Conservation (phyloP, 2,329 filamentous ascomycete genomes). For the Eutypa lata region DNA sequence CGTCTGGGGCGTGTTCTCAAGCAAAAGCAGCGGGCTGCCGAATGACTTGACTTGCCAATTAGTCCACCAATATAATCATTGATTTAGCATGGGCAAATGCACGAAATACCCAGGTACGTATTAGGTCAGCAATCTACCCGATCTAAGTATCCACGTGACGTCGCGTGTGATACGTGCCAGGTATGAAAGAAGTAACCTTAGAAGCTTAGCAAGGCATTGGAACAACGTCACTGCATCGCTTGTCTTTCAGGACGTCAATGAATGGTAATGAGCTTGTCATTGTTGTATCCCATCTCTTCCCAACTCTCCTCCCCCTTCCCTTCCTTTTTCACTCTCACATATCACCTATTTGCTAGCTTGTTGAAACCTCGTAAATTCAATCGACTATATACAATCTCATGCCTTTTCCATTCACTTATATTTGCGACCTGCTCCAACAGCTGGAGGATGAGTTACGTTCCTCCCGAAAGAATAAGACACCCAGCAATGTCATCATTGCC, state of each 20-base stretch:
- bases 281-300: not conserved
- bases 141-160: too few species aligned
- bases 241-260: not conserved
- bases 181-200: too few species aligned
- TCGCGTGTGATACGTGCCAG: too few species aligned
- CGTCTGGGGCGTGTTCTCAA: too few species aligned
- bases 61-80: too few species aligned
- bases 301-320: not conserved
- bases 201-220: not conserved
- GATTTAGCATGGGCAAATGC: too few species aligned
- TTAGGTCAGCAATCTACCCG: too few species aligned
- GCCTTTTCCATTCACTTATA: slow-evolving; percentile 64
- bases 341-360: not conserved
- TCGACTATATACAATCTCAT: slow-evolving; percentile 12
- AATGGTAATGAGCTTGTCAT: not conserved
- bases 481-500: slow-evolving; percentile 38
- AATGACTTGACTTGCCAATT: too few species aligned
- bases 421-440: slow-evolving; percentile 72
- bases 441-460: slow-evolving; percentile 49
- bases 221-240: not conserved
- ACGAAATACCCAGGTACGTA: too few species aligned
- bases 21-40: too few species aligned
- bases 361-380: not conserved
- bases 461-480: slow-evolving; percentile 25
- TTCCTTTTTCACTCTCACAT: not conserved